A percentile compares a stretch with the other conserved stretches of the same genome.
Evolutionary conservation across 257 asterid species (phyloP).

Genomic region (Avicennia marina): DNA sequence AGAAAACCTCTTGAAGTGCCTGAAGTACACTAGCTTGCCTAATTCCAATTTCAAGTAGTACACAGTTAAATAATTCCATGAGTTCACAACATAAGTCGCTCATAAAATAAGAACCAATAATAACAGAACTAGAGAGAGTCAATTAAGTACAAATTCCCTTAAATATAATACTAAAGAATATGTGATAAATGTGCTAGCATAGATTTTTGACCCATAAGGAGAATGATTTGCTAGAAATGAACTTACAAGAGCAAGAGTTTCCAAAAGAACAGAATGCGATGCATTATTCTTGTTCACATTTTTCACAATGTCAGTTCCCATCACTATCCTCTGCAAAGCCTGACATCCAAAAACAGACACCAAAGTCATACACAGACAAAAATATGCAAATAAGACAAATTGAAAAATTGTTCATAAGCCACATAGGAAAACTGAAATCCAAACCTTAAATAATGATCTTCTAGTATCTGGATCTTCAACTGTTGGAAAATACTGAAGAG

Average conservation of each 20-base stretch:
- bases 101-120: not conserved
- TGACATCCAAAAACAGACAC: too few species aligned
- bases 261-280: conserved; percentile 98
- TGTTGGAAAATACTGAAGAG: conserved; percentile 97
- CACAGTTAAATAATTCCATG: not conserved
- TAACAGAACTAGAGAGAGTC: not conserved
- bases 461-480: conserved; percentile 95
- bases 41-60: too few species aligned
- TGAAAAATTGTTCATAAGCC: conserved; percentile 3
- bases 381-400: conserved; percentile 1
- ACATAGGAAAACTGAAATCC: conserved; percentile 16
- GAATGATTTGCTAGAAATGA: conserved; percentile 7
- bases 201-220: conserved; percentile 4
- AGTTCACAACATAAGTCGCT: conserved; percentile 1
- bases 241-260: conserved; percentile 95
- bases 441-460: conserved; percentile 93
- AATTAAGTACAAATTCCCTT: conserved; percentile 4
- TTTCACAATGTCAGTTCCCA: conserved; percentile 99
- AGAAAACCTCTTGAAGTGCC: not conserved
- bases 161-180: conserved; percentile 6
- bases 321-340: conserved; percentile 93
- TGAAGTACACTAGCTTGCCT: too few species aligned
- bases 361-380: not conserved
- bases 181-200: not conserved
- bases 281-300: conserved; percentile 99